Percentiles rank a stretch among this genome's conserved stretches.
phyloP scores from a whole-genome alignment of 2,329 filamentous ascomycete genomes.

The Colletotrichum lentis region DNA sequence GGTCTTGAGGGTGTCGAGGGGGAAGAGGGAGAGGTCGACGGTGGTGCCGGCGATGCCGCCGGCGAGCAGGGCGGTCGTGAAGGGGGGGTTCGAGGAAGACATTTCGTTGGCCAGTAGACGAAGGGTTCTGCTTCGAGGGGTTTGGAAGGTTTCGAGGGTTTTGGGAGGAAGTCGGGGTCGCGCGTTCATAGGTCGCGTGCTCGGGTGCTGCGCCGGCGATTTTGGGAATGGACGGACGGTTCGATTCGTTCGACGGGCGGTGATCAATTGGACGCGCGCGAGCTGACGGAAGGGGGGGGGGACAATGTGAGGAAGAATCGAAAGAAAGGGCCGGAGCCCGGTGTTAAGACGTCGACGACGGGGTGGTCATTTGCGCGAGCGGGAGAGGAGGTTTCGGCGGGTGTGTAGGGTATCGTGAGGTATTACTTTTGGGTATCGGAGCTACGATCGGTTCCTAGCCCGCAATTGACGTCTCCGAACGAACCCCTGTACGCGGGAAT shows the following conservation, averaged over 20 bases:
- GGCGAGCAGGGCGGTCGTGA: slow-evolving; percentile 73
- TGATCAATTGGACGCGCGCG: neutral
- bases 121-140: neutral
- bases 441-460: slow-evolving; percentile 21
- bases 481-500: neutral
- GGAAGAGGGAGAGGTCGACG: slow-evolving; percentile 95
- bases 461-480: neutral
- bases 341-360: slow-evolving; percentile 4
- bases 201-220: slow-evolving; percentile 5
- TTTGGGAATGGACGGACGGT: neutral
- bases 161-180: neutral
- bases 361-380: slow-evolving; percentile 11
- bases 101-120: slow-evolving; percentile 7
- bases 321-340: slow-evolving; percentile 9
- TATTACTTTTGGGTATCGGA: slow-evolving; percentile 28
- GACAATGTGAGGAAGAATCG: neutral
- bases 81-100: slow-evolving; percentile 48
- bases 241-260: neutral
- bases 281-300: no score
- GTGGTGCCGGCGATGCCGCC: slow-evolving; percentile 93
- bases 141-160: neutral
- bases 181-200: slow-evolving; percentile 15
- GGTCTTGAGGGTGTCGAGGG: slow-evolving; percentile 98
- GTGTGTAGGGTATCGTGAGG: neutral
- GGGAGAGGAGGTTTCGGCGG: neutral